Base-by-base conservation (phyloP, 225 moss, liverwort and hornwort species). In the Thuidium tamariscinum region DNA sequence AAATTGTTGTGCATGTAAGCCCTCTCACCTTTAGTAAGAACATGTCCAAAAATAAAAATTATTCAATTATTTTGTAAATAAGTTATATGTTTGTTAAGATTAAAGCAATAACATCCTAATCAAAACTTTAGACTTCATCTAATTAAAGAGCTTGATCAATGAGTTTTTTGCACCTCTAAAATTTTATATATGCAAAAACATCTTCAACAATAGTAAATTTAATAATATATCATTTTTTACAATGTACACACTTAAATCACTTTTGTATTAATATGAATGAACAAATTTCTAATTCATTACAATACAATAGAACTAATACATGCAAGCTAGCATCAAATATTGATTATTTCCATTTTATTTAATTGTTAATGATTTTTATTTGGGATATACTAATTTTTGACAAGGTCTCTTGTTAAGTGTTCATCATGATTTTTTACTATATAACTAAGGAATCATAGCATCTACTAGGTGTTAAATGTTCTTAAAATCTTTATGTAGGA, bases 1-100 rank as follows among this genome's bases (percentile, higher is more conserved):
- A 48, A 48, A 46, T 10, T 29, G 2, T 2, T 46, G 1, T 29
- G 12, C 2, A 1, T 27, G 0, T 5, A 39, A 2, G 4, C 16
- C 11, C 0, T 29, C 10, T 72, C 46, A 18, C 46, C 3, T 46
- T 5, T 15, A 10, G 0, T 29, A 0, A 9, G 46, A 18, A 46
- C 1, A 30, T 16, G 16, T 30, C 10, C 7, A 2, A 6, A 18
- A 72, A 10, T 30, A 17, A 30, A 1, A 1, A 48, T 48, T 10
- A 72, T 30, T 2, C 5, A 46, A 30, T 30, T 46, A 32, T 48
- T 46, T 73, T 32, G 11, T 30, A 2, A 48, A 73, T 30, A 30
- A 48, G 0, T 18, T 30, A 72, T 6, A 48, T 51, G 1, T 8
- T 51, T 74, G 74, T 21, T 5, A 51, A 51, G 21, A 20, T 13